Evolutionary conservation across 2,329 filamentous ascomycete genomes (phyloP).

Genomic region (Claviceps cyperi): DNA sequence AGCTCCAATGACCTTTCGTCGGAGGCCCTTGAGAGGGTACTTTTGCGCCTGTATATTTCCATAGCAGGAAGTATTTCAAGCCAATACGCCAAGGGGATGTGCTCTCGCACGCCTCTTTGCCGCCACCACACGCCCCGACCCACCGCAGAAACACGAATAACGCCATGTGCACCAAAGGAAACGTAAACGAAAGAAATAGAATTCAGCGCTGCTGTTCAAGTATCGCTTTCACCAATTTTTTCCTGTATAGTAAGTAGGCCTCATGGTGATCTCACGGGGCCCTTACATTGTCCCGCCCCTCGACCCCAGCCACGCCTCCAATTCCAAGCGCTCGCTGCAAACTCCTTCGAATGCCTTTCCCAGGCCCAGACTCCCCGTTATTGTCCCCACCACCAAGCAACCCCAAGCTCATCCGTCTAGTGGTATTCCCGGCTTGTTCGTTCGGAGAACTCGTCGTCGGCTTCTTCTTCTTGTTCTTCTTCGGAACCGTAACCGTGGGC

Average conservation of each 20-base stretch:
- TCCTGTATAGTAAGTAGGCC: too few species aligned
- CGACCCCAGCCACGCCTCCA: slow-evolving; percentile 10
- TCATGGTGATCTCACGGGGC: neutral
- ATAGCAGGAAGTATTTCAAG: too few species aligned
- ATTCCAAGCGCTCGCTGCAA: slow-evolving; percentile 31
- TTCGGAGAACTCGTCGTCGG: slow-evolving; percentile 8
- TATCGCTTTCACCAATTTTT: neutral
- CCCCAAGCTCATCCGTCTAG: slow-evolving; percentile 33
- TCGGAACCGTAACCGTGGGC: slow-evolving; percentile 20
- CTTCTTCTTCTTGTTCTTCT: slow-evolving; percentile 30
- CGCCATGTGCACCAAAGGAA: too few species aligned
- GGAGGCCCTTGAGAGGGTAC: too few species aligned
- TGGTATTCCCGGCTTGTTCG: slow-evolving; percentile 15
- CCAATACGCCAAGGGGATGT: too few species aligned
- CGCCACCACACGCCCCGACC: too few species aligned
- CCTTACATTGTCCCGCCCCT: neutral
- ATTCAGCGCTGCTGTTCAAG: too few species aligned
- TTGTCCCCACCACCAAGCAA: slow-evolving; percentile 26
- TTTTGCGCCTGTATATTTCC: too few species aligned
- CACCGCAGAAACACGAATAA: too few species aligned
- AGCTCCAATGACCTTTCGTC: too few species aligned
- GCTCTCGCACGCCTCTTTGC: too few species aligned
- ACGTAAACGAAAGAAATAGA: too few species aligned
- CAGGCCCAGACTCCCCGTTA: slow-evolving; percentile 17
- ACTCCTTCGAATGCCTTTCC: slow-evolving; percentile 30